Percentiles rank a stretch among this genome's conserved stretches.
phyloP scores from a whole-genome alignment of 2,329 filamentous ascomycete species.

The Sarocladiaceae sp. region DNA sequence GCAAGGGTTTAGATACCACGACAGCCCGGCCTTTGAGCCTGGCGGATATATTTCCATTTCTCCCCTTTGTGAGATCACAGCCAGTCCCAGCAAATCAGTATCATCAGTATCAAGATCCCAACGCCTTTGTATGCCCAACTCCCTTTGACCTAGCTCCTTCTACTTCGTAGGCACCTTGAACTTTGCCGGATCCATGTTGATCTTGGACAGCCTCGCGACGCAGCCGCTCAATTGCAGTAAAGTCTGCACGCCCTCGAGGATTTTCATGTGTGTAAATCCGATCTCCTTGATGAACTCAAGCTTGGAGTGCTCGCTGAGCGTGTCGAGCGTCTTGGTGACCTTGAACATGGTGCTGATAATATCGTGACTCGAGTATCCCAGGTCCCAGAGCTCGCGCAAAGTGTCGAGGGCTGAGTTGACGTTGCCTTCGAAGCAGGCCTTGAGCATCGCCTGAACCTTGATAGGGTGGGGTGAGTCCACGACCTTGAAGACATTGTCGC shows the following conservation, averaged over 20 bases:
- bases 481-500: conserved; percentile 96
- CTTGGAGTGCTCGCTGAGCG: conserved; percentile 88
- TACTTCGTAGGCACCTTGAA: conserved; percentile 46
- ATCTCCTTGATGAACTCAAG: conserved; percentile 98
- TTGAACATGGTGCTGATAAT: conserved; percentile 99
- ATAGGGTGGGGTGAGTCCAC: conserved; percentile 96
- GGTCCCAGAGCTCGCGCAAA: conserved; percentile 83
- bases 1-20: conserved; percentile 6
- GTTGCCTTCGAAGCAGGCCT: conserved; percentile 89
- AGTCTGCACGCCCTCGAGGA: conserved; percentile 95
- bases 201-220: conserved; percentile 81
- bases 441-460: conserved; percentile 98
- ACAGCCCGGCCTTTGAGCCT: conserved; percentile 4
- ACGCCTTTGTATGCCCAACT: conserved; percentile 26
- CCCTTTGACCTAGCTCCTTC: conserved; percentile 6
- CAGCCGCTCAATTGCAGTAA: conserved; percentile 90
- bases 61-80: not conserved
- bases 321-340: conserved; percentile 92
- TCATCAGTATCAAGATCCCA: conserved; percentile 18
- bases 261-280: conserved; percentile 98
- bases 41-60: not conserved
- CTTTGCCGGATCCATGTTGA: conserved; percentile 90
- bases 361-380: conserved; percentile 97
- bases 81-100: not conserved
- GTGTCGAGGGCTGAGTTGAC: conserved; percentile 81